Conservation (phyloP, 2,329 filamentous ascomycete genomes). For the Emergomyces africanus region DNA sequence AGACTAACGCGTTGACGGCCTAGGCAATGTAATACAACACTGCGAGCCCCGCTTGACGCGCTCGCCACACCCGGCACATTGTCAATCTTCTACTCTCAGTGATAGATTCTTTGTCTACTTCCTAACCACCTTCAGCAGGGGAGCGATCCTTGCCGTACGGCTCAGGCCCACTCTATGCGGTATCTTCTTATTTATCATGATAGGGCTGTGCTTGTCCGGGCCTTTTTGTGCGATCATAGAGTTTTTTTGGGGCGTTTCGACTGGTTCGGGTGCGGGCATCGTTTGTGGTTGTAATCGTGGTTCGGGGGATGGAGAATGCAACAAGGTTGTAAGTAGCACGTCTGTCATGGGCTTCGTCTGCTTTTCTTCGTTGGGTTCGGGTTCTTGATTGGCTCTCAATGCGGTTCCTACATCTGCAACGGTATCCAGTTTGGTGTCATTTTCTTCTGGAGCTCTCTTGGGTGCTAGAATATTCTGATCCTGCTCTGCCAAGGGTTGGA, state of each 20-base stretch:
- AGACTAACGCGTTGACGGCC: no score
- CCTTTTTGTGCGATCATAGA: constrained; percentile 13
- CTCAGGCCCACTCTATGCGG: constrained; percentile 38
- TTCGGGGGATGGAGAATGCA: neutral
- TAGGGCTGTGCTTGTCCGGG: constrained; percentile 29
- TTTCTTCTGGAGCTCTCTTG: neutral
- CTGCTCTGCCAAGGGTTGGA: neutral
- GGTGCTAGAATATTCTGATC: neutral
- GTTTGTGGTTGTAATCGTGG: neutral
- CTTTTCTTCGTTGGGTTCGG: neutral
- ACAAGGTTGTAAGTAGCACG: neutral
- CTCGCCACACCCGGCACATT: no score
- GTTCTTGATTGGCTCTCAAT: neutral
- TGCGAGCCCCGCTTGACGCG: neutral
- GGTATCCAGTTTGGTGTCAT: neutral
- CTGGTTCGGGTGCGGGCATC: neutral
- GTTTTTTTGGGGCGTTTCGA: constrained; percentile 7
- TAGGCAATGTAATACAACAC: neutral
- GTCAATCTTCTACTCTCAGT: neutral
- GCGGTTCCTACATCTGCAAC: neutral
- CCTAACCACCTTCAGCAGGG: constrained; percentile 34
- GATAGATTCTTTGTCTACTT: constrained; percentile 17
- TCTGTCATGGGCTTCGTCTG: neutral
- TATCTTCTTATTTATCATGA: constrained; percentile 25
- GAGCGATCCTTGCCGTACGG: constrained; percentile 35